These are phyloP conservation scores for Westerdykella ornata DNA, from an alignment of 2,329 filamentous ascomycete genomes.

Conservation along the genomic window DNA sequence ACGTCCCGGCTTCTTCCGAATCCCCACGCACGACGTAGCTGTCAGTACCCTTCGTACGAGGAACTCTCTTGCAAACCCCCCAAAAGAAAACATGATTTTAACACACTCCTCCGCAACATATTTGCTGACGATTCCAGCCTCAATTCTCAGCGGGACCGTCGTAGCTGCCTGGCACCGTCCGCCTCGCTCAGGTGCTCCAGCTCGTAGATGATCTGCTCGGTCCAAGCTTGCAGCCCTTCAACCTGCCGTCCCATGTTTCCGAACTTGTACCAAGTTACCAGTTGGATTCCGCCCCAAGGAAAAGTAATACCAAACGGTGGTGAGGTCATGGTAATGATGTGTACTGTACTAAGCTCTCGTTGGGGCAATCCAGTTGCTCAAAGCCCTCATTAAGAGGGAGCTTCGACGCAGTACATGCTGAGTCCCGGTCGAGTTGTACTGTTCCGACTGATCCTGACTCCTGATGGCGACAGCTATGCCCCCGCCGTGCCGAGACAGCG, in stretches of 20 bases:
- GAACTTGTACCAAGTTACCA: conserved; percentile 22
- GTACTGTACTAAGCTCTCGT: not conserved
- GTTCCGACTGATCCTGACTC: not conserved
- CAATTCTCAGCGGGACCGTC: conserved; percentile 22
- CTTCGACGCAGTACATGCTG: not conserved
- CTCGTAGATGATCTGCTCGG: conserved; percentile 26
- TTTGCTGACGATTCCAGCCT: conserved; percentile 21
- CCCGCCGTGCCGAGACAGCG: not conserved
- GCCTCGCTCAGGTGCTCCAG: conserved; percentile 15
- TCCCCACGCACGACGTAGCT: conserved; percentile 22
- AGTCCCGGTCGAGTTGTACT: not conserved
- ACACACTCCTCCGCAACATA: conserved; percentile 24
- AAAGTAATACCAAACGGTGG: conserved; percentile 23
- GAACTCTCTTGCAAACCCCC: conserved; percentile 6
- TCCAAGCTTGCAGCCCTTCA: conserved; percentile 23
- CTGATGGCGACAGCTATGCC: not conserved
- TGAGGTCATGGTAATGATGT: conserved; percentile 8
- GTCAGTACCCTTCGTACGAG: conserved; percentile 4
- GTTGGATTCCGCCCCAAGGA: conserved; percentile 26
- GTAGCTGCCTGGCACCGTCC: conserved; percentile 17
- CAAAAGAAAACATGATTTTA: conserved; percentile 24
- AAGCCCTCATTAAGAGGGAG: not conserved
- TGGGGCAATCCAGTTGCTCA: not conserved
- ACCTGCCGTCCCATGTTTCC: conserved; percentile 13
- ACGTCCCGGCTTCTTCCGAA: conserved; percentile 27